Percentiles rank a stretch among this genome's conserved stretches.
Conservation (phyloP, 1,284 basidiomycete genomes). For the Pterulicium gracile region DNA sequence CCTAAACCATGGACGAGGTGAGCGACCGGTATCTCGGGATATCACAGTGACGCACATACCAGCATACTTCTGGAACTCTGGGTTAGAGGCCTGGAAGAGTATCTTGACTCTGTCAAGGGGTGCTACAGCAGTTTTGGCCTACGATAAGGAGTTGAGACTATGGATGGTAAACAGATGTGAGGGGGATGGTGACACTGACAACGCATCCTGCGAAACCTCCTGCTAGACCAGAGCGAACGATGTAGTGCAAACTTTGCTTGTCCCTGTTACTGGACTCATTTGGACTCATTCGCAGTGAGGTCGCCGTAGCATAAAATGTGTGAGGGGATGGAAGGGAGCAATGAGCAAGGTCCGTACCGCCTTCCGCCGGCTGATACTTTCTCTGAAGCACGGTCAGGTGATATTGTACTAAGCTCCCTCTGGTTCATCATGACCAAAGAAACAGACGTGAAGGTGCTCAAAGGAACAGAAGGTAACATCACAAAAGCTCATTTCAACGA, state of each 20-base stretch:
- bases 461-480: constrained; percentile 53
- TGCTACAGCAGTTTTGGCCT: constrained; percentile 97
- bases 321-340: constrained; percentile 9
- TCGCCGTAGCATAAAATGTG: constrained; percentile 6
- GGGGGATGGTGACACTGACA: constrained; percentile 37
- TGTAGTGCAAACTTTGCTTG: constrained; percentile 67
- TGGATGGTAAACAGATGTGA: constrained; percentile 3
- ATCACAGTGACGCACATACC: constrained; percentile 49
- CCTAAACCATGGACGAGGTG: constrained; percentile 47
- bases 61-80: constrained; percentile 89
- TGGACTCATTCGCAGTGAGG: constrained; percentile 44
- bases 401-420: not conserved
- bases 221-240: constrained; percentile 75
- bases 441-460: constrained; percentile 46
- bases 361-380: not conserved
- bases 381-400: not conserved
- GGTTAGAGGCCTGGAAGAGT: constrained; percentile 94
- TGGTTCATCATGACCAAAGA: constrained; percentile 23
- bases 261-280: constrained; percentile 47
- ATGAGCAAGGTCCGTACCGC: not conserved
- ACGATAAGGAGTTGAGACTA: no score
- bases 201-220: constrained; percentile 92
- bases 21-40: no score
- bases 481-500: constrained; percentile 14
- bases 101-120: constrained; percentile 99